Base-by-base conservation (phyloP, 1,284 basidiomycete species). In the Cutaneotrichosporon mucoides region DNA sequence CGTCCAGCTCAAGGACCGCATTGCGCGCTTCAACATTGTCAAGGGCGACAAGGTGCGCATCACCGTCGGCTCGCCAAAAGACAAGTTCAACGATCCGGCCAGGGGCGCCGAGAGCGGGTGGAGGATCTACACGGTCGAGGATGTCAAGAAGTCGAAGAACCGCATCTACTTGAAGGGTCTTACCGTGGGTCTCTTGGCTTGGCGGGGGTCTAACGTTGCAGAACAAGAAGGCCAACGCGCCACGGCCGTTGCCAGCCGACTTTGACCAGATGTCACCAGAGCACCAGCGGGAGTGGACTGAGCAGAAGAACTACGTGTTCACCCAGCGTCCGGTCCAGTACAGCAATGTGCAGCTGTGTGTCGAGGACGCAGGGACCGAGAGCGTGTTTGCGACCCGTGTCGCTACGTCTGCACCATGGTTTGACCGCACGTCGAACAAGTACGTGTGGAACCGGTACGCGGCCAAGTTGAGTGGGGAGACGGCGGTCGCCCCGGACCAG, bases 11-110 rank as follows among this genome's bases (percentile, higher is more conserved):
- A 48, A 57, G 15, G 66, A 73, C 56, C 66, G 76, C 42, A 66
- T 78, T 33, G 58, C 60, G 50, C 67, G 68, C 59, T 78, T 74
- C 74, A 78, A 78, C 61, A 68, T 78, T 45, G 61, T 68, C 34
- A 69, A 70, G 11, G 75, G 74, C 35, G 76, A 78, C 63, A 67
- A 68, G 59, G 76, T 78, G 45, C 67, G 76, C 24, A 55, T 78
- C 40, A 54, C 66, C 33, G 70, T 72, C 33, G 76, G 76, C 37
- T 73, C 69, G 60, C 62, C 69, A 6, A 43, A 65, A 24, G 71
- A 76, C 40, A 73, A 73, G 63, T 78, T 53, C 55, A 34, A 68
- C 46, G 69, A 76, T 59, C 69, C 66, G 52, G 37, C n/a, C 7
- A 37, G 62, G 38, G 66, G 70, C 33, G 38, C n/a, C n/a, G 47